Conservation (phyloP, 768 basidiomycete species). For the Cystofilobasidium macerans region DNA sequence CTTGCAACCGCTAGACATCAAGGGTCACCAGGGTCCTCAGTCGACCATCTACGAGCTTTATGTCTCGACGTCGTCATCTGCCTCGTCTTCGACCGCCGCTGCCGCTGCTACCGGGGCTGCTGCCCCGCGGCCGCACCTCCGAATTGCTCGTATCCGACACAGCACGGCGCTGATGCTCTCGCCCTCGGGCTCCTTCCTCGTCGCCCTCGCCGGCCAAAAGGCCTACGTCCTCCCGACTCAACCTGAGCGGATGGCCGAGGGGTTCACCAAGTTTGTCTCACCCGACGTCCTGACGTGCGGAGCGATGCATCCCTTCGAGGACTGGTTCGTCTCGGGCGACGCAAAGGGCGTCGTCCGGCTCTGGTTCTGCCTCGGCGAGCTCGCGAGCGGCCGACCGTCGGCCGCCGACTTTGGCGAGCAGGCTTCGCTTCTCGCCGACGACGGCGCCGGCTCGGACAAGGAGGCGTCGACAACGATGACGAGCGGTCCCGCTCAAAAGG, state of each 20-base stretch:
- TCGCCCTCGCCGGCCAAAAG: slow-evolving; percentile 34
- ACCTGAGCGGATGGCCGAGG: slow-evolving; percentile 30
- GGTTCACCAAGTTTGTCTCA: slow-evolving; percentile 49
- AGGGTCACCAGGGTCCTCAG: slow-evolving; percentile 9
- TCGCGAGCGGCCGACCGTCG: slow-evolving; percentile 22
- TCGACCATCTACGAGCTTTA: slow-evolving; percentile 21
- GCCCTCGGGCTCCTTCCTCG: slow-evolving; percentile 33
- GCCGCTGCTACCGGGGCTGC: too few species aligned
- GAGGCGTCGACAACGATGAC: background rate
- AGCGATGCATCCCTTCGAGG: slow-evolving; percentile 40
- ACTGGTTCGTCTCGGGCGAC: slow-evolving; percentile 94
- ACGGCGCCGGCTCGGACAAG: background rate
- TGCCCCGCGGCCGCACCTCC: slow-evolving; percentile 41
- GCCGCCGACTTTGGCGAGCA: too few species aligned
- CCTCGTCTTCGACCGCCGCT: slow-evolving; percentile 61
- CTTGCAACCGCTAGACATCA: background rate
- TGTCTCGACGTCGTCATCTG: slow-evolving; percentile 28
- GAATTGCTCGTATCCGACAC: slow-evolving; percentile 37
- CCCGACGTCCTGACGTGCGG: slow-evolving; percentile 18
- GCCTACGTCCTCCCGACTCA: slow-evolving; percentile 29
- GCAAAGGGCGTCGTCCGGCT: slow-evolving; percentile 68
- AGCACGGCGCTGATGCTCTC: slow-evolving; percentile 34
- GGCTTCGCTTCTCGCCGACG: background rate
- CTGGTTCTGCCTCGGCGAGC: slow-evolving; percentile 72
- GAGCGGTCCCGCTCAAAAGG: background rate